Base-by-base conservation (phyloP, 75 land plant species). In the Pinus albicaulis region DNA sequence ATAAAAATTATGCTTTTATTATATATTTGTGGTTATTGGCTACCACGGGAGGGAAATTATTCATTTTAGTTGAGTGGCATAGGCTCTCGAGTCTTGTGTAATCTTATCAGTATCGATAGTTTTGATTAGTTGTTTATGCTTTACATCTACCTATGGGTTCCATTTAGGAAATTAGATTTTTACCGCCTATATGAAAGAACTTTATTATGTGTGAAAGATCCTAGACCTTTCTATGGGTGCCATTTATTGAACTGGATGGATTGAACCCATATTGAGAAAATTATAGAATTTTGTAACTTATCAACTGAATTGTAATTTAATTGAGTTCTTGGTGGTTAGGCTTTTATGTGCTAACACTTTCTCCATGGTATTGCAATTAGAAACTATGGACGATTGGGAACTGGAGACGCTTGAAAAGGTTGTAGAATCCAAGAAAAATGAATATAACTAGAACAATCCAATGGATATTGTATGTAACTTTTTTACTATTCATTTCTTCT, bases 361-460 rank as follows among this genome's bases (percentile, higher is more conserved):
- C n/a, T 28, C 26, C 59, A 14, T 57, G 24, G 41, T 53, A 58
- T 71, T 62, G 19, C 11, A 15, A 63, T 58, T 69, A 89, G 99
- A 88, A 22, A 93, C 92, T 12, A 98, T 98, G 99, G 99, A 98
- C 79, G 99, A 98, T 38, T 98, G 99, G 99, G 99, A 98, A 74
- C 99, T 93, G 72, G 99, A 88, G 77, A 98, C 86, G 8, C 74
- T 98, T 48, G 99, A 95, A 79, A 89, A 95, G 76, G 99, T 91
- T 57, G 92, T 98, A 34, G 96, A 85, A 77, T 91, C 94, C 25
- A 98, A 98, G 77, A 85, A 82, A 24, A 82, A 73, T n/a, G 98
- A 98, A 78, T 98, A 93, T 77, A 91, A 83, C 79, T 84, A 91
- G 81, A 98, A 98, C 82, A 95, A 91, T 69, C 99, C 99, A 1